Evolutionary conservation across 2,329 filamentous ascomycete species (phyloP).

Genomic region (Botrytis squamosa): DNA sequence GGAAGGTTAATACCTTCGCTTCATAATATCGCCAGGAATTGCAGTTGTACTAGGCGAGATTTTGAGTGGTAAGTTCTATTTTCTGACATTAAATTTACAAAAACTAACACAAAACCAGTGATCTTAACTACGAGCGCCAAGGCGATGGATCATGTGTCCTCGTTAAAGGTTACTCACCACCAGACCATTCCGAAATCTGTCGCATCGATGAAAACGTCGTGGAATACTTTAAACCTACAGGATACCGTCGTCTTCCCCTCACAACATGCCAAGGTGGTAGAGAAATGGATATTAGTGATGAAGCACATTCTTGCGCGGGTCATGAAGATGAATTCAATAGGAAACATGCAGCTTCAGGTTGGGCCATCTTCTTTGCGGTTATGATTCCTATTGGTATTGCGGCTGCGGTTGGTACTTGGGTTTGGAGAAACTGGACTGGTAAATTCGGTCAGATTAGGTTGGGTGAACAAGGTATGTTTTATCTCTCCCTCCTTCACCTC

Average conservation of each 20-base stretch:
- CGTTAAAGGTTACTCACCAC: conserved; percentile 69
- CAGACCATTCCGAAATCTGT: conserved; percentile 59
- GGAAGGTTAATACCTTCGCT: conserved; percentile 68
- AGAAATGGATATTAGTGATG: conserved; percentile 63
- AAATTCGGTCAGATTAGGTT: conserved; percentile 92
- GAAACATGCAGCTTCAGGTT: conserved; percentile 67
- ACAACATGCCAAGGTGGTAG: conserved; percentile 79
- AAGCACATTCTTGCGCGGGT: conserved; percentile 66
- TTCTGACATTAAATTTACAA: neutral
- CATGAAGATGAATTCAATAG: conserved; percentile 81
- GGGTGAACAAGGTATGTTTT: conserved; percentile 61
- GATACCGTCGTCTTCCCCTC: conserved; percentile 85
- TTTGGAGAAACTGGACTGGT: conserved; percentile 79
- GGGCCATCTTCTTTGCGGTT: conserved; percentile 83
- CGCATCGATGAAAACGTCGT: conserved; percentile 62
- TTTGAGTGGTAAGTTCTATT: conserved; percentile 76
- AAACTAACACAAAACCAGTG: conserved; percentile 46
- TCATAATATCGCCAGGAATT: conserved; percentile 70
- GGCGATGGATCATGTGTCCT: conserved; percentile 73
- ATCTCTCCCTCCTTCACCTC: neutral
- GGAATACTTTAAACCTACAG: conserved; percentile 81
- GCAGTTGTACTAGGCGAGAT: conserved; percentile 78
- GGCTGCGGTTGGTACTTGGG: conserved; percentile 74
- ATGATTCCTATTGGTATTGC: conserved; percentile 72
- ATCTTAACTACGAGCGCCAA: conserved; percentile 88